phyloP scores from a whole-genome alignment of 2,329 filamentous ascomycete species.

The Thermothelomyces thermophilus region DNA sequence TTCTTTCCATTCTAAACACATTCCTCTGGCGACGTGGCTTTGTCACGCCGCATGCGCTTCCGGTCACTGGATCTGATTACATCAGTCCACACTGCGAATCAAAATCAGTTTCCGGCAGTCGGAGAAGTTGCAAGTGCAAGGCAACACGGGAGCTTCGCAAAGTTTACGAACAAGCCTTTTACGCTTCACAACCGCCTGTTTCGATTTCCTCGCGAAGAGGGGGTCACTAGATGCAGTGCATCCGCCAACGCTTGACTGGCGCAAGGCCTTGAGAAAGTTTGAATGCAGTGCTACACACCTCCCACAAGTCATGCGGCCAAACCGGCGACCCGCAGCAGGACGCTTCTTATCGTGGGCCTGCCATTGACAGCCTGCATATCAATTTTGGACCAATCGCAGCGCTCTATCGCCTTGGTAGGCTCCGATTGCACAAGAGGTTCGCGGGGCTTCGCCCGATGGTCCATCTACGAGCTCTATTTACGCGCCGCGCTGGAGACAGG shows the following conservation, averaged over 20 bases:
- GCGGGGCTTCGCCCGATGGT: slow-evolving; percentile 35
- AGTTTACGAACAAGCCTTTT: slow-evolving; percentile 8
- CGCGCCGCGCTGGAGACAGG: slow-evolving; percentile 39
- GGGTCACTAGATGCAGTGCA: slow-evolving; percentile 18
- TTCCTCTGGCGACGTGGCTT: slow-evolving; percentile 17
- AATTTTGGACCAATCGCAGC: slow-evolving; percentile 21
- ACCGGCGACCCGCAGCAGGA: slow-evolving; percentile 29
- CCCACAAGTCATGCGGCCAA: slow-evolving; percentile 29
- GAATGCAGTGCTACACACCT: slow-evolving; percentile 30
- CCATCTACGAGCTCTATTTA: slow-evolving; percentile 46
- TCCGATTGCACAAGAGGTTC: slow-evolving; percentile 43
- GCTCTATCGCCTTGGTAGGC: slow-evolving; percentile 30
- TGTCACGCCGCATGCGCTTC: slow-evolving; percentile 39
- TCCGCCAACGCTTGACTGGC: slow-evolving; percentile 22
- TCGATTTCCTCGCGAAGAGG: slow-evolving; percentile 5
- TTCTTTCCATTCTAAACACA: background rate
- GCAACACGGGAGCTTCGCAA: slow-evolving; percentile 23
- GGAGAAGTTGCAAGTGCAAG: slow-evolving; percentile 31
- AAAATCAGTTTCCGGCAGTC: slow-evolving; percentile 25
- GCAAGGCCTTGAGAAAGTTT: slow-evolving; percentile 25
- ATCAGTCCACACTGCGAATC: slow-evolving; percentile 37
- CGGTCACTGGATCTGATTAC: slow-evolving; percentile 41
- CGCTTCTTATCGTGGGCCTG: slow-evolving; percentile 15
- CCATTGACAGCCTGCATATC: slow-evolving; percentile 20
- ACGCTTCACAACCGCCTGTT: slow-evolving; percentile 1